Evolutionary conservation across 169 alveolate genomes (phyloP).

Genomic region (Eimeria zaria): DNA sequence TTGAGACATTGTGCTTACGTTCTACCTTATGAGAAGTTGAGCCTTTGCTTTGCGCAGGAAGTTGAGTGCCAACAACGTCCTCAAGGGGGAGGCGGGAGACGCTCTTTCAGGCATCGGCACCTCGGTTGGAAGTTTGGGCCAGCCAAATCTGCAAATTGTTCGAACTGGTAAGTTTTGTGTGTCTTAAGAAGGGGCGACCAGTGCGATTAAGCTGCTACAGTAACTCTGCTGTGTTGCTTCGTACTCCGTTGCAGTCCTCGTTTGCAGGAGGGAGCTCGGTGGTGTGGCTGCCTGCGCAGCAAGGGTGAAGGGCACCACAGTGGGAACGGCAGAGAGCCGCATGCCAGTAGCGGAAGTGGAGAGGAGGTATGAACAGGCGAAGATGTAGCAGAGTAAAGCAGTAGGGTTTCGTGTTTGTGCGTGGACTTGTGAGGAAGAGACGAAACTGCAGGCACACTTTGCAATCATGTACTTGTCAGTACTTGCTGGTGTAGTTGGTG

Average conservation of each 20-base stretch:
- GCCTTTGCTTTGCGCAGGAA: not conserved
- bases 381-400: not conserved
- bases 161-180: not conserved
- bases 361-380: slow-evolving; percentile 3
- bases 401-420: not conserved
- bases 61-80: not conserved
- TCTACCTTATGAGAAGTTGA: not conserved
- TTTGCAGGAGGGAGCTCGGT: slow-evolving; percentile 16
- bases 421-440: not conserved
- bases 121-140: slow-evolving; percentile 25
- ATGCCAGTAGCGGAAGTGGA: slow-evolving; percentile 10
- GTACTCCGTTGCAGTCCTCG: slow-evolving; percentile 15
- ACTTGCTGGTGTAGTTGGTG: not conserved
- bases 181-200: not conserved
- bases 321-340: slow-evolving; percentile 21
- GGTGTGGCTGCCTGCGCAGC: slow-evolving; percentile 30
- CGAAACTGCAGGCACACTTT: not conserved
- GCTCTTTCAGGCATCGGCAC: slow-evolving; percentile 3
- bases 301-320: not conserved
- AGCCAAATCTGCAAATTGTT: not conserved
- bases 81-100: not conserved
- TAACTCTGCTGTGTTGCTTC: not conserved
- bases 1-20: not conserved
- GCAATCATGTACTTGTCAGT: not conserved
- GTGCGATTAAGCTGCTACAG: not conserved